Conservation (phyloP, 2,329 filamentous ascomycete genomes). For the Huntiella abstrusa region DNA sequence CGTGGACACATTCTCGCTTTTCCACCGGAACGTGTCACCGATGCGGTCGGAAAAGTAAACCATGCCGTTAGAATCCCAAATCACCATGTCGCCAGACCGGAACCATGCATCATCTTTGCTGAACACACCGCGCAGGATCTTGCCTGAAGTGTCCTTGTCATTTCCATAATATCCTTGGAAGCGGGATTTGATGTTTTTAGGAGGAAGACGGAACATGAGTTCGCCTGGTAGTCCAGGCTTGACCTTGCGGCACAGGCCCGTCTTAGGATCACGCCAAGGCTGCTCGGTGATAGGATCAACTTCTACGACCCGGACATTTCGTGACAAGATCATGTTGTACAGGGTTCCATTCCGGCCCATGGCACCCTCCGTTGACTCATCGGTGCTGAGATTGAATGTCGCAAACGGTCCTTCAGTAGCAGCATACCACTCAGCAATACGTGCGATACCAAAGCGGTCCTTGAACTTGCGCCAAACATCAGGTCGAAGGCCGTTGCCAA, state of each 20-base stretch:
- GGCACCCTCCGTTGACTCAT: constrained; percentile 56
- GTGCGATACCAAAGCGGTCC: constrained; percentile 55
- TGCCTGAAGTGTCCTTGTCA: constrained; percentile 46
- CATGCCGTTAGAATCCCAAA: constrained; percentile 50
- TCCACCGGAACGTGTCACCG: constrained; percentile 63
- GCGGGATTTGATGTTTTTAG: constrained; percentile 38
- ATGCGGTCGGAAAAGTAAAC: constrained; percentile 69
- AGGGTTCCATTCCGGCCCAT: constrained; percentile 56
- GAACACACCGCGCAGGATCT: constrained; percentile 57
- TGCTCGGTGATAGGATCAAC: constrained; percentile 53
- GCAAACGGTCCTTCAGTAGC: constrained; percentile 54
- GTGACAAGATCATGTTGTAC: constrained; percentile 32
- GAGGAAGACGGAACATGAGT: constrained; percentile 51
- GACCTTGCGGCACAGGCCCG: constrained; percentile 47
- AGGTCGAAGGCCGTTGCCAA: constrained; percentile 70
- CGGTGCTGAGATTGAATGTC: constrained; percentile 54
- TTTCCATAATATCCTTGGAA: constrained; percentile 79
- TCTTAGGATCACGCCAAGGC: constrained; percentile 47
- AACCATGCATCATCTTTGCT: constrained; percentile 64
- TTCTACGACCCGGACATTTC: constrained; percentile 38
- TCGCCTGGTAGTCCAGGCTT: constrained; percentile 50
- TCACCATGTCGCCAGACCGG: constrained; percentile 64
- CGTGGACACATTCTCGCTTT: constrained; percentile 68
- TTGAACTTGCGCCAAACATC: constrained; percentile 77
- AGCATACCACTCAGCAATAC: constrained; percentile 65